Evolutionary conservation across 116 monocot species (phyloP).

Genomic region (Trichopus zeylanicus): DNA sequence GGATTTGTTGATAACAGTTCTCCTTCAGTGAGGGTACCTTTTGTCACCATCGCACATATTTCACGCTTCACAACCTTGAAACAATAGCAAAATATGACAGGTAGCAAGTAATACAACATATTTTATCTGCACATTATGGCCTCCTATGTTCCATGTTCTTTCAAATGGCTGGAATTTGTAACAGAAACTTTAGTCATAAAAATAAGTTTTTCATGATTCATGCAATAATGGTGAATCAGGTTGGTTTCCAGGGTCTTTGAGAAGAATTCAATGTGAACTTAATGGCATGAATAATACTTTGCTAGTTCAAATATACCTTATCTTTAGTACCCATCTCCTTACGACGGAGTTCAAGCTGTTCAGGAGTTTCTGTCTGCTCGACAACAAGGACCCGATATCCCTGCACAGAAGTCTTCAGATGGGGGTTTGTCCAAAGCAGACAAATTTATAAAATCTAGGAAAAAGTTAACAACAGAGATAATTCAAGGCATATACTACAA

Average conservation of each 20-base stretch:
- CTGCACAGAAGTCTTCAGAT: constrained; percentile 33
- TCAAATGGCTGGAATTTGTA: too few species aligned
- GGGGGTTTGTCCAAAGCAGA: too few species aligned
- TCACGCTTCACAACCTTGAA: constrained; percentile 94
- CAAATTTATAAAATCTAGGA: background rate
- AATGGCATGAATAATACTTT: too few species aligned
- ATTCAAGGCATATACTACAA: background rate
- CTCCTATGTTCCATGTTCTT: too few species aligned
- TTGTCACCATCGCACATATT: constrained; percentile 89
- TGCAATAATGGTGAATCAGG: too few species aligned
- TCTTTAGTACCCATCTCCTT: constrained; percentile 90
- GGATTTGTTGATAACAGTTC: constrained; percentile 60
- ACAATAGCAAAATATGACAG: background rate
- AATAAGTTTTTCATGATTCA: too few species aligned
- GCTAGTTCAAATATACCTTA: too few species aligned
- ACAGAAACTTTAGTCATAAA: too few species aligned
- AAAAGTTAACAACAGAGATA: background rate
- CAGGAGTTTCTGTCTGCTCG: constrained; percentile 94
- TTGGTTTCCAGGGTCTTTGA: too few species aligned
- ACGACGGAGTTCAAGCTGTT: constrained; percentile 83
- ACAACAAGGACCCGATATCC: constrained; percentile 88
- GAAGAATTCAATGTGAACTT: too few species aligned
- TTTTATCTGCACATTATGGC: too few species aligned
- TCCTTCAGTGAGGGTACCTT: constrained; percentile 87
- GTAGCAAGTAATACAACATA: background rate